These are phyloP conservation scores for Lactifluus volemus DNA, from an alignment of 768 basidiomycete species.

Conservation along the genomic window DNA sequence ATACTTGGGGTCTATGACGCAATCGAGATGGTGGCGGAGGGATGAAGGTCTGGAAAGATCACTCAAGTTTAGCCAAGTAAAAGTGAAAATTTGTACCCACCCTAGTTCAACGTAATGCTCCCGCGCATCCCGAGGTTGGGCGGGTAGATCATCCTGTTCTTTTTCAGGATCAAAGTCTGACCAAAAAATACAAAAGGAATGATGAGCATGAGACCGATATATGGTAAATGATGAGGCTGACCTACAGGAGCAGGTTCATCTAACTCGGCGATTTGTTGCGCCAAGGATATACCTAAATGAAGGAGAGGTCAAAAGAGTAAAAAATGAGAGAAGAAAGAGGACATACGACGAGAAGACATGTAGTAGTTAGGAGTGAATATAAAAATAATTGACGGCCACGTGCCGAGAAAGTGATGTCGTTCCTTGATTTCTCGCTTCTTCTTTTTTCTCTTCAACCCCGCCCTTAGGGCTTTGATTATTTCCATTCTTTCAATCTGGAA, in stretches of 20 bases:
- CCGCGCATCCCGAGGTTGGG: constrained; percentile 30
- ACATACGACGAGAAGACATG: constrained; percentile 18
- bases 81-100: constrained; percentile 33
- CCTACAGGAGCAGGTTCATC: constrained; percentile 63
- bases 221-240: constrained; percentile 26
- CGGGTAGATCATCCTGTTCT: constrained; percentile 28
- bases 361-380: not conserved
- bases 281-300: constrained; percentile 45
- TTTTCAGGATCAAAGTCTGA: constrained; percentile 37
- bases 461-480: constrained; percentile 16
- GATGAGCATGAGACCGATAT: constrained; percentile 8
- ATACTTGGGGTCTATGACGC: constrained; percentile 72
- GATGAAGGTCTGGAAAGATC: constrained; percentile 48
- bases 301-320: not conserved
- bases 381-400: constrained; percentile 5
- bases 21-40: constrained; percentile 56
- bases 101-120: constrained; percentile 85
- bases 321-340: constrained; percentile 7
- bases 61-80: not conserved
- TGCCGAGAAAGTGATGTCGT: constrained; percentile 1
- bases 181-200: not conserved
- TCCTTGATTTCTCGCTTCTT: not conserved
- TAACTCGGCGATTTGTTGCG: constrained; percentile 76
- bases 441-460: constrained; percentile 11
- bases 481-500: constrained; percentile 35